Evolutionary conservation across 2,329 filamentous ascomycete genomes (phyloP), one percentile per base, ranked within the genome.

Genomic region (Alternaria gaisen): DNA sequence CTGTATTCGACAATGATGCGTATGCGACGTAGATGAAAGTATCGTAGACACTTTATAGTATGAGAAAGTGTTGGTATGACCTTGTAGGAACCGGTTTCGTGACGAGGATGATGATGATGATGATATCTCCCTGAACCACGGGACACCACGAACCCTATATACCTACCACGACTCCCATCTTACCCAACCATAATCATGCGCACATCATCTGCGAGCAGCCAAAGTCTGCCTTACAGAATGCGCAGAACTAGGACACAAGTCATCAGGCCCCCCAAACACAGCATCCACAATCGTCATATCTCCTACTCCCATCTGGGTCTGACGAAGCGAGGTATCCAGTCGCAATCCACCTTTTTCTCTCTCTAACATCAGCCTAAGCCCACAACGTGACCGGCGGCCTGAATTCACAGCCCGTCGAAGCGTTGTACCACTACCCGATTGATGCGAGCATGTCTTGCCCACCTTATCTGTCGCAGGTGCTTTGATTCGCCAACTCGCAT

Each of bases 301-400:
- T 34, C 46, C 7, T n/a, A 20, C 18, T 11, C 46, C 0, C 0
- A 36, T 48, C 16, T 28, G 0, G 12, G 5, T 3, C 30, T 1
- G 16, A 7, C 5, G 4, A 22, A n/a, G 9, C 46, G 5, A n/a
- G 12, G 22, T 16, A 36, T 24, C 46, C 30, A 42, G 26, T 47
- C 44, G 34, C 14, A 20, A 36, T 26, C 2, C 30, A 22, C 28
- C 28, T 30, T 30, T 30, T 30, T 30, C 28, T 30, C 28, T 30
- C 38, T 16, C 12, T 12, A 16, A 7, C 41, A 7, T 26, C 22
- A 43, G 22, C 24, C 46, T 48, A 48, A 48, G 30, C 30, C 46
- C 30, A 48, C 46, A 48, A 16, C 46, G 46, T 48, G 46, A 48
- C 46, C 46, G 46, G 18, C 46, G 22, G 46, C 46, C 30, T 22